Evolutionary conservation across 1,284 basidiomycete species (phyloP), one percentile per base, ranked within the genome.

Genomic region (Puccinia triticina): DNA sequence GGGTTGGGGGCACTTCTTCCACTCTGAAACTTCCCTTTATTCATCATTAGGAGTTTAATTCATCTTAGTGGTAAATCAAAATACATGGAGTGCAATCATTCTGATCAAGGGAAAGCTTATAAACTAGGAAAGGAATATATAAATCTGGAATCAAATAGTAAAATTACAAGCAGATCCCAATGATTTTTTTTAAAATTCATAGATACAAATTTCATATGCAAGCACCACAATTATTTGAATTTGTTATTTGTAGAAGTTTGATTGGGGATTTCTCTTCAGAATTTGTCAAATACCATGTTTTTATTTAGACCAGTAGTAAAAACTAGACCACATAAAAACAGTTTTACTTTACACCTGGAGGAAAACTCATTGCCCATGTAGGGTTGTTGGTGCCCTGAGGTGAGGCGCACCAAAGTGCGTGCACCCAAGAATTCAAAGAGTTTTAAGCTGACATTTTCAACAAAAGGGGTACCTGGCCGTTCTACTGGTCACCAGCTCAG

Each of bases 241-340:
- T 40, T 66, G 34, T 64, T 23, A 64, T 64, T 64, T 16, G 34
- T 34, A 14, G 61, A 37, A 64, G 29, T 16, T 64, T 64, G 61
- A 64, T 64, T 34, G 21, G 61, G 61, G 21, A 64, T 64, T 64
- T 64, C 61, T 37, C 61, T 64, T 64, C 61, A 29, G 26, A 64
- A 64, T 64, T 64, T 32, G 34, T 64, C 61, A 16, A 64, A 37
- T 8, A 64, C 32, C 61, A 64, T 26, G 34, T 64, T 64, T 5
- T 34, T 64, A 64, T 16, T 37, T n/a, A 59, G 57, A 59, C 57
- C 57, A 26, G 57, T 7, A n/a, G n/a, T n/a, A n/a, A n/a, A n/a
- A n/a, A n/a, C n/a, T n/a, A n/a, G n/a, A n/a, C n/a, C n/a, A n/a
- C n/a, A n/a, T n/a, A n/a, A n/a, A n/a, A n/a, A n/a, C n/a, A n/a